Evolutionary conservation across 257 asterid species (phyloP), one percentile per base, ranked within the genome.

Genomic region (Fraxinus pennsylvanica): DNA sequence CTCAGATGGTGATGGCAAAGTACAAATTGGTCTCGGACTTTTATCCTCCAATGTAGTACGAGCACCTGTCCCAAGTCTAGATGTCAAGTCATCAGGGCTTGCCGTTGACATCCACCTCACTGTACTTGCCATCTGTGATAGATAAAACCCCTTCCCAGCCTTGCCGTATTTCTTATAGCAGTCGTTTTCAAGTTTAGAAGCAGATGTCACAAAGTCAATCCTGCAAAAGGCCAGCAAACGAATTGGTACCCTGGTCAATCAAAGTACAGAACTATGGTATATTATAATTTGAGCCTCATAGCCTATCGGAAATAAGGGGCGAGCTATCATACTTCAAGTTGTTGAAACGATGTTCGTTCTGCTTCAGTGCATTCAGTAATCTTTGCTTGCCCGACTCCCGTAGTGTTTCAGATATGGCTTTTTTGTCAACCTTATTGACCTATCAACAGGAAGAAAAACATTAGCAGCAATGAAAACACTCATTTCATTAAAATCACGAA

Each of bases 21-120:
- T 75, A 86, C 59, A 66, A 27, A 74, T 85, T 33, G 76, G 61
- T 81, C 36, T 87, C 1, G 78, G 83, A 27, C 33, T 77, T 69
- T 76, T 74, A 66, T 74, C 80, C 68, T 82, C 87, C 6, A 79
- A 8, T 52, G 76, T 61, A 38, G 79, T 76, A 69, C 74, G 57
- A 63, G 71, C 52, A 8, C 72, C 22, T 68, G 61, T 77, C 36
- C 89, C 83, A 43, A 94, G 86, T 83, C 88, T 83, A 39, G 66
- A 71, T n/a, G 83, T 72, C 66, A 92, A 80, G 68, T 94, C 96
- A 19, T 57, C 85, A 3, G 86, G 80, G 73, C 78, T 87, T 17
- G 92, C 96, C 9, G 93, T 84, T 36, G 97, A 88, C 80, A 95
- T 81, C 99, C 98, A 93, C 84, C 99, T 87, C 68, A 85, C 84